A percentile compares a stretch with the other conserved stretches of the same genome.
Evolutionary conservation across 192 early-diverging fungal species (phyloP).

Genomic region (Coemansia sp.): DNA sequence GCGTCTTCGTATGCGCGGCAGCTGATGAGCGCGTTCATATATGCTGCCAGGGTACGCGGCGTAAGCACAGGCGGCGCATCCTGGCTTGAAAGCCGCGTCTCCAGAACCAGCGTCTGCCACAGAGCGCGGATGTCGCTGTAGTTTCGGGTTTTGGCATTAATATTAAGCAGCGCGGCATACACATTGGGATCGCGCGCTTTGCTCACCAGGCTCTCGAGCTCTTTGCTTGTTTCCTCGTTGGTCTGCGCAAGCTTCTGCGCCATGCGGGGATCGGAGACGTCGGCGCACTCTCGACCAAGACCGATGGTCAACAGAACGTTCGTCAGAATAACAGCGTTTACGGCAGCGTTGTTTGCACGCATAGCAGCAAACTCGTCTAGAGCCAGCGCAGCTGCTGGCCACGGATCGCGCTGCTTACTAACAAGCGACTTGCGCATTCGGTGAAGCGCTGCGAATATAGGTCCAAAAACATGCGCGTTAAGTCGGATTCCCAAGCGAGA

Average conservation of each 20-base stretch:
- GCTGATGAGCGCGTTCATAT: conserved; percentile 39
- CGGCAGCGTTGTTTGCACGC: conserved; percentile 12
- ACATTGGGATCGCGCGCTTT: conserved; percentile 30
- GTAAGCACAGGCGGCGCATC: conserved; percentile 18
- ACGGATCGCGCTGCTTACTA: conserved; percentile 16
- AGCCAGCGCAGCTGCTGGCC: conserved; percentile 21
- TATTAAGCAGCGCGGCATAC: conserved; percentile 33
- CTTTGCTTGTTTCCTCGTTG: conserved; percentile 11
- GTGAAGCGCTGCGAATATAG: conserved; percentile 45
- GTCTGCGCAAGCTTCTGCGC: background rate
- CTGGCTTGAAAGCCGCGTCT: conserved; percentile 9
- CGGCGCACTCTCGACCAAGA: conserved; percentile 2
- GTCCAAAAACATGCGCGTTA: conserved; percentile 26
- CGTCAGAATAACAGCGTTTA: conserved; percentile 38
- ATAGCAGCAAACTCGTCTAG: conserved; percentile 40
- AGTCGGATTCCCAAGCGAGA: conserved; percentile 21
- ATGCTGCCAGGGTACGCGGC: conserved; percentile 40
- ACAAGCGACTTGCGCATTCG: conserved; percentile 18
- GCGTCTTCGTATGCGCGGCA: conserved; percentile 35
- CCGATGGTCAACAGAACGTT: conserved; percentile 40
- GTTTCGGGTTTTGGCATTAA: conserved; percentile 13
- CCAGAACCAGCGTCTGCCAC: conserved; percentile 33
- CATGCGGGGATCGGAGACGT: background rate
- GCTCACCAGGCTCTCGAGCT: conserved; percentile 34
- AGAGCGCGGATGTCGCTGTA: conserved; percentile 22